These are phyloP conservation scores for Vicia sativa DNA, from an alignment of 306 rosid genomes.

Conservation along the genomic window DNA sequence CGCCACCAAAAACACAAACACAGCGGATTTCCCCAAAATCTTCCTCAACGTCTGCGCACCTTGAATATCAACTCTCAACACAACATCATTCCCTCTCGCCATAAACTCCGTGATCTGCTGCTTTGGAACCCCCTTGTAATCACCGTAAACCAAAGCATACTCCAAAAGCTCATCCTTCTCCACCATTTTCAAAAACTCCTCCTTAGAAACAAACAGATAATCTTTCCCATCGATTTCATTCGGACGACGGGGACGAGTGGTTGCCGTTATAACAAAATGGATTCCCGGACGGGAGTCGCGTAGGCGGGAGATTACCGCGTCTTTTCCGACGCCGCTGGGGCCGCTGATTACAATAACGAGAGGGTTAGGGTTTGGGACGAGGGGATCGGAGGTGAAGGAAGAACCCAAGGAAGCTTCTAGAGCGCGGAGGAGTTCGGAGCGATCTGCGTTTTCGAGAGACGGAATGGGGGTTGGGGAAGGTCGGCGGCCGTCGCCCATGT, in stretches of 20 bases:
- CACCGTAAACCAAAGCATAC: conserved; percentile 87
- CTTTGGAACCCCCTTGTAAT: conserved; percentile 89
- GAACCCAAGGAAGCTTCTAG: conserved; percentile 75
- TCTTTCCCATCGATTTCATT: conserved; percentile 73
- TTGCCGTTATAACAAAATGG: conserved; percentile 87
- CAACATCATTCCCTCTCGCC: conserved; percentile 74
- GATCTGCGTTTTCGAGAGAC: conserved; percentile 50
- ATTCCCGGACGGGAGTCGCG: conserved; percentile 55
- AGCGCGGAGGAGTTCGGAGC: conserved; percentile 71
- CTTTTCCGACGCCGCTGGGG: conserved; percentile 97
- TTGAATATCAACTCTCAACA: conserved; percentile 87
- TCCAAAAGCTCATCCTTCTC: conserved; percentile 73
- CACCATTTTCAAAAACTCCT: conserved; percentile 68
- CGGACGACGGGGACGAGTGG: conserved; percentile 66
- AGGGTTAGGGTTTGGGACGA: conserved; percentile 62
- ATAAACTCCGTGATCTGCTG: conserved; percentile 77
- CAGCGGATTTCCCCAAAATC: conserved; percentile 69
- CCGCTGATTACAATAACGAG: conserved; percentile 81
- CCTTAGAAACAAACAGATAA: conserved; percentile 70
- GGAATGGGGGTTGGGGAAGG: conserved; percentile 49
- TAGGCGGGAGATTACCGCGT: conserved; percentile 68
- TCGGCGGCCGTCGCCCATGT: conserved; percentile 54
- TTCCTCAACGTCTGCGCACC: conserved; percentile 83
- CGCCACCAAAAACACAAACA: conserved; percentile 73
- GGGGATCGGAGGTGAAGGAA: conserved; percentile 61